These are phyloP conservation scores for Pichiaceae sp. DNA, from an alignment of 1,139 yeast species.

Conservation along the genomic window DNA sequence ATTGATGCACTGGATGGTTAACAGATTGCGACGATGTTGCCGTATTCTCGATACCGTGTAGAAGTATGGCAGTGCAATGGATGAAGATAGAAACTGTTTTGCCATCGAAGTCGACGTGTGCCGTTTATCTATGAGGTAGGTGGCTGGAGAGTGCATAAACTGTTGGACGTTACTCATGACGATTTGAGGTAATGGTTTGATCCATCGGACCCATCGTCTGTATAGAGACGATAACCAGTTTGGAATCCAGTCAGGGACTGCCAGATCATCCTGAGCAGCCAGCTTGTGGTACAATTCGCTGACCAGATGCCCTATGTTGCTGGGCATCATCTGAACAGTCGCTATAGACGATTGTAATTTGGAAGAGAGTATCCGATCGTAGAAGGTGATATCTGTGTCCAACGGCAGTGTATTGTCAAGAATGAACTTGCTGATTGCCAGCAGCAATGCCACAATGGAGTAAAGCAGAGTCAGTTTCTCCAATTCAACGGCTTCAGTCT, in stretches of 20 bases:
- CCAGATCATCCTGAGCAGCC: slow-evolving; percentile 2
- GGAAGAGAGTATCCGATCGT: slow-evolving; percentile 24
- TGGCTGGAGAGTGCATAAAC: slow-evolving; percentile 17
- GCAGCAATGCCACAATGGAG: slow-evolving; percentile 15
- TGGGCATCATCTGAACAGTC: slow-evolving; percentile 28
- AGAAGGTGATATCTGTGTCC: slow-evolving; percentile 25
- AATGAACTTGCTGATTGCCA: slow-evolving; percentile 10
- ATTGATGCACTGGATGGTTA: slow-evolving; percentile 19
- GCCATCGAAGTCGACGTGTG: slow-evolving; percentile 10
- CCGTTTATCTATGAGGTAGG: slow-evolving; percentile 14
- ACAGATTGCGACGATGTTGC: slow-evolving; percentile 17
- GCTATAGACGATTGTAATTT: slow-evolving; percentile 22
- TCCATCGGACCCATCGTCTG: slow-evolving; percentile 2
- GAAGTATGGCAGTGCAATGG: slow-evolving; percentile 28
- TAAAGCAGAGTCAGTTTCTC: slow-evolving; percentile 23
- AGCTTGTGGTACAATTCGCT: not conserved
- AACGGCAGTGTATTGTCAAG: slow-evolving; percentile 22
- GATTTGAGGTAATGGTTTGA: slow-evolving; percentile 1
- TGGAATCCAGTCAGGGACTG: slow-evolving; percentile 21
- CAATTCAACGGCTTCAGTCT: slow-evolving; percentile 19
- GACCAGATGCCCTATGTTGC: slow-evolving; percentile 8
- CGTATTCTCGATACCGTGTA: slow-evolving; percentile 24
- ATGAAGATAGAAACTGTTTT: slow-evolving; percentile 17
- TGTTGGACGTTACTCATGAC: slow-evolving; percentile 7
- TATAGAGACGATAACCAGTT: not conserved